Conservation (phyloP, 2,329 filamentous ascomycete genomes). For the Claviceps sorghi region DNA sequence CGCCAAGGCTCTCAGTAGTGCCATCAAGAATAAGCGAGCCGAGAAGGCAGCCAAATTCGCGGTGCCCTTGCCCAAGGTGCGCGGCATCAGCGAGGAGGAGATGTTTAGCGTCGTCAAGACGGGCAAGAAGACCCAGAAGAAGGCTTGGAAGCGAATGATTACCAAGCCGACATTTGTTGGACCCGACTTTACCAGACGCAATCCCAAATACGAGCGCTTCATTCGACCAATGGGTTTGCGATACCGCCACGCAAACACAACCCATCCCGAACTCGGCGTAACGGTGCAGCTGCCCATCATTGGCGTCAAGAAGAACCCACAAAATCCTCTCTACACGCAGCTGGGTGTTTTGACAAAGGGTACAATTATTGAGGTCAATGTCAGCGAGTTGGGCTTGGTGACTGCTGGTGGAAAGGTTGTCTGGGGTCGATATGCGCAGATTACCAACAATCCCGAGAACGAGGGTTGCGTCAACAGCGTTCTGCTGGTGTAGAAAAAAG, state of each 20-base stretch:
- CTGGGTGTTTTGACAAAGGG: slow-evolving; percentile 80
- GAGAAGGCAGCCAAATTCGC: slow-evolving; percentile 91
- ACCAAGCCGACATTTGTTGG: slow-evolving; percentile 62
- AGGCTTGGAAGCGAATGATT: slow-evolving; percentile 59
- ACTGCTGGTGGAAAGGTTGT: slow-evolving; percentile 87
- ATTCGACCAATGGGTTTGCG: slow-evolving; percentile 35
- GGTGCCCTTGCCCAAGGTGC: slow-evolving; percentile 86
- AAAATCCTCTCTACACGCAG: slow-evolving; percentile 83
- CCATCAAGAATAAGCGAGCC: slow-evolving; percentile 88
- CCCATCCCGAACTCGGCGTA: slow-evolving; percentile 65
- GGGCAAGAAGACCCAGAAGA: slow-evolving; percentile 85
- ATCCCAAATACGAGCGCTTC: slow-evolving; percentile 59
- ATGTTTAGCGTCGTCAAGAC: slow-evolving; percentile 97
- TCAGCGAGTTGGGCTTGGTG: slow-evolving; percentile 77
- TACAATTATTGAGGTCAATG: slow-evolving; percentile 74
- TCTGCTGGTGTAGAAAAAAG: slow-evolving; percentile 14
- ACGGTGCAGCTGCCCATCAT: slow-evolving; percentile 79
- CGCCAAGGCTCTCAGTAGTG: slow-evolving; percentile 59
- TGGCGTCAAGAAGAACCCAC: slow-evolving; percentile 52
- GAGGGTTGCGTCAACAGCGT: slow-evolving; percentile 31
- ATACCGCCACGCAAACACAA: slow-evolving; percentile 40
- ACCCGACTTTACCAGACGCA: slow-evolving; percentile 73
- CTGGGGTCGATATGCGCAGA: slow-evolving; percentile 65
- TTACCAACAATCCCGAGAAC: slow-evolving; percentile 33
- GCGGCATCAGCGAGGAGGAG: slow-evolving; percentile 83